Conservation (phyloP, 257 asterid species). For the Salvia miltiorrhiza region DNA sequence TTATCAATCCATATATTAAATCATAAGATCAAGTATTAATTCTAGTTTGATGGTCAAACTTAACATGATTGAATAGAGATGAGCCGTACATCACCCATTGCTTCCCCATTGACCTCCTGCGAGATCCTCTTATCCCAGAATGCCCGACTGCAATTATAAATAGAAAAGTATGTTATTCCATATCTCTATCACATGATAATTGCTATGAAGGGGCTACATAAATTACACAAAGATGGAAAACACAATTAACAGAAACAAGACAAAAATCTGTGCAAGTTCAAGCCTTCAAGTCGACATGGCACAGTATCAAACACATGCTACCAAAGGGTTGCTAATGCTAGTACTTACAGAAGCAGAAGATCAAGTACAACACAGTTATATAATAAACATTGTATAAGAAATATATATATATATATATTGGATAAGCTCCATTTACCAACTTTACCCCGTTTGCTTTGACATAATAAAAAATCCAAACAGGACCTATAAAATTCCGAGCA, state of each 20-base stretch:
- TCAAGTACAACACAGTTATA: not conserved
- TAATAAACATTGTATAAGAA: no score
- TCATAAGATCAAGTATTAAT: not conserved
- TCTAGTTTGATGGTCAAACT: not conserved
- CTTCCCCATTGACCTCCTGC: conserved; percentile 52
- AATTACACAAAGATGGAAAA: not conserved
- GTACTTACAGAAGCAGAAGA: not conserved
- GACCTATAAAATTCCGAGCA: no score
- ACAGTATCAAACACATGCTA: not conserved
- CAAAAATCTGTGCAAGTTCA: not conserved
- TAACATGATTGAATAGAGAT: not conserved
- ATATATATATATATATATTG: no score
- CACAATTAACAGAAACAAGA: not conserved
- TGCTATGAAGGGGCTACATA: not conserved
- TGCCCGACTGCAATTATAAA: conserved; percentile 34
- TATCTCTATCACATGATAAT: no score
- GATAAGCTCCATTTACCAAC: no score
- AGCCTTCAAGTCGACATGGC: not conserved
- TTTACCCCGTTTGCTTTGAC: no score
- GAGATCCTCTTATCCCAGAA: conserved; percentile 57
- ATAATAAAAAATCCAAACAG: no score
- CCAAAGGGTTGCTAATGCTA: not conserved
- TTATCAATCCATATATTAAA: not conserved
- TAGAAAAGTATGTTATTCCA: no score
- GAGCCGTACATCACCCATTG: conserved; percentile 44